Base-by-base conservation (phyloP, 2,329 filamentous ascomycete species). In the Aquanectria penicillioides region DNA sequence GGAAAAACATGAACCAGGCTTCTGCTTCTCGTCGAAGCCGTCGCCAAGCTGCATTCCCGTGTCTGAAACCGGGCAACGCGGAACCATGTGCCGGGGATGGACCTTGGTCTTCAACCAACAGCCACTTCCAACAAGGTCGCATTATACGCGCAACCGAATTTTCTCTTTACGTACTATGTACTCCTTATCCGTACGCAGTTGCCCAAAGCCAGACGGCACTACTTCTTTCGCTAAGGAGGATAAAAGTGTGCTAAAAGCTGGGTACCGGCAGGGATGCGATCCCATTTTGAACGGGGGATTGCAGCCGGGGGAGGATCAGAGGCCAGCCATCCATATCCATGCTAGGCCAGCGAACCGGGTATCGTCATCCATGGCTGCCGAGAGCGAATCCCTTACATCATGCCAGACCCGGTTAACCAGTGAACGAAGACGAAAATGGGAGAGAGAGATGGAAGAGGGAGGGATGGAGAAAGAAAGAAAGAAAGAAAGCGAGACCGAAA, bases 331-430 rank as follows among this genome's bases (percentile, higher is more conserved):
- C n/a, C n/a, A n/a, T 12, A 51, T 38, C 47, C 47, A 51, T 51
- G 47, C 47, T 51, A 51, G 33, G 26, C 17, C 18, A 13, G n/a
- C 37, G 36, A 17, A 5, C 47, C 47, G 47, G 36, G 47, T 51
- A 33, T 17, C 23, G 34, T 17, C 22, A 40, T 23, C 47, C 47
- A 41, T 51, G 47, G 47, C 47, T 51, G 36, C 47, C 36, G 47
- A 38, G 36, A 20, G n/a, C n/a, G 22, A 15, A 22, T 31, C 41
- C 26, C 26, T 44, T 44, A 15, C 41, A 20, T 28, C 26, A 25
- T 31, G 26, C 12, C 26, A 22, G 41, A 18, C n/a, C 41, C 41
- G 15, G 41, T n/a, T 15, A 8, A 25, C 22, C 29, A 33, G 29
- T 6, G 12, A 15, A 33, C 29, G 12, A n/a, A n/a, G n/a, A n/a